Evolutionary conservation across 768 basidiomycete genomes (phyloP), one percentile per base, ranked within the genome.

Genomic region (Rhizopogon sp.): DNA sequence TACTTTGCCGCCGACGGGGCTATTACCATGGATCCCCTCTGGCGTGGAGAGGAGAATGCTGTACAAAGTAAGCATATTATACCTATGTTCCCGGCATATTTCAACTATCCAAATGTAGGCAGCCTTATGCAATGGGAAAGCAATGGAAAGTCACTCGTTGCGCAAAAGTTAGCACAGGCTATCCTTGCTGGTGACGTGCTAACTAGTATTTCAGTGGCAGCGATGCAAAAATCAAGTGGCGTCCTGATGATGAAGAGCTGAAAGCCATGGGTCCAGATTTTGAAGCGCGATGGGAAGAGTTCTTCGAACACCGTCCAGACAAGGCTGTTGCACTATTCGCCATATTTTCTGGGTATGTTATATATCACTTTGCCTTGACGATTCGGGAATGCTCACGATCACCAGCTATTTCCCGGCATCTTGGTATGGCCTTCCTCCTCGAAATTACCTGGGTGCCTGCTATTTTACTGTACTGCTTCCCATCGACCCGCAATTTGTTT

Each of bases 221-320:
- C 8, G 82, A 84, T 58, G 77, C 76, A 10, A 76, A 79, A 0
- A 69, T 79, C 50, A 85, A 83, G 64, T 56, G 85, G 17, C 74
- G 85, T 9, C 84, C 82, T 1, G 74, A 66, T 5, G 56, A 63
- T 1, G 69, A 69, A n/a, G 83, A 87, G 40, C 64, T 84, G n/a
- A 66, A 72, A 51, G 71, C 72, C 11, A 66, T 82, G 33, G 72
- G 70, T 0, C 73, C 79, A 4, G 70, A 62, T 1, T 83, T 86
- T 57, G 64, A 72, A 39, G 53, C 64, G 22, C 67, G 74, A 49
- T 88, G 85, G 85, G 67, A 77, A 2, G 63, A 67, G 11, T 81
- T 79, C 63, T 87, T 80, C 45, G 71, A 65, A 22, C 63, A 70
- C 17, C 70, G 67, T 8, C 77, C 79, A 0, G 85, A 87, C 60